Base-by-base conservation (phyloP, 2,329 filamentous ascomycete genomes). In the Graphium sp. region DNA sequence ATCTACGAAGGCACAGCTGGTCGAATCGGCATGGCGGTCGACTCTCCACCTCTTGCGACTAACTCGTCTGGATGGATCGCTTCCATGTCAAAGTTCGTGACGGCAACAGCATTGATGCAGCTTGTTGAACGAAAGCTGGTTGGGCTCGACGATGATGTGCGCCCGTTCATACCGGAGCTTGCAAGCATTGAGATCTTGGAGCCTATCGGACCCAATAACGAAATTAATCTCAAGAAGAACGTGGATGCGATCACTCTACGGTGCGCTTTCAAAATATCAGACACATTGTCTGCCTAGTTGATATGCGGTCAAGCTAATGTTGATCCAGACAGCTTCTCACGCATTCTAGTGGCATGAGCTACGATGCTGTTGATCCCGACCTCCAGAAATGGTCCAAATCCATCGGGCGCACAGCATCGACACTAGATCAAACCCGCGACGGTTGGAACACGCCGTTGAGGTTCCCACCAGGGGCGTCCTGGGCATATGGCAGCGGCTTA, bases 51-150 rank as follows among this genome's bases (percentile, higher is more conserved):
- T 1, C 60, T 53, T 38, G 35, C 34, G 4, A 28, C 35, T 3
- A 34, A 44, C 20, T 44, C 53, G 2, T 48, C 58, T 24, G 44
- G 45, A 15, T 53, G 43, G 39, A 39, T 49, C 8, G 55, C 54
- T 7, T 59, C 55, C n/a, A 32, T 56, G 38, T 58, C 53, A 30
- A 59, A 60, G 38, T 40, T 59, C n/a, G 37, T 52, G 26, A 55
- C 55, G 1, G 38, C 42, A 4, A 46, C 45, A 1, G 42, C 40
- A 23, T 21, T 57, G 14, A 44, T 60, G 42, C 54, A 56, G 30
- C 42, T 56, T 25, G 50, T 58, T 8, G 50, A 58, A 35, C 36
- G 35, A 5, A 47, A 44, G 5, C 32, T 36, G 5, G 26, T 57
- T 16, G 32, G 22, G 1, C 43, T 59, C 3, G 53, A 59, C 19